Base-by-base conservation (phyloP, 2,329 filamentous ascomycete species). In the Blastomyces gilchristii region DNA sequence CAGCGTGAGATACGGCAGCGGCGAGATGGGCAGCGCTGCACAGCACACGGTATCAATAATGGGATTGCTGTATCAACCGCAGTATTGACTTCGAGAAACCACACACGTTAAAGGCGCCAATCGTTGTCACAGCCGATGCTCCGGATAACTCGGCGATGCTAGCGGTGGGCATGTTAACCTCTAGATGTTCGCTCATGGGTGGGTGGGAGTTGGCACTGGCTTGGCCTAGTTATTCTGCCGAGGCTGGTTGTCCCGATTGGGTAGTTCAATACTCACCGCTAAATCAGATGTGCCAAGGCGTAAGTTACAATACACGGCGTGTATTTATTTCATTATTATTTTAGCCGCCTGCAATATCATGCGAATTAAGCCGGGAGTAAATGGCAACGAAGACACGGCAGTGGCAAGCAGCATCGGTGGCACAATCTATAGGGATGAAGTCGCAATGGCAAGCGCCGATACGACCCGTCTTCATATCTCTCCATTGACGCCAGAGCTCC, bases 381-480 rank as follows among this genome's bases (percentile, higher is more conserved):
- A 57, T 39, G 43, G 11, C 39, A 22, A 47, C 25, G 11, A 60
- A 47, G 61, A 64, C 50, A 50, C n/a, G 39, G n/a, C n/a, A 6
- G 49, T 28, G 49, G 22, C 49, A 52, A 37, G 49, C 25, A 28
- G 49, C 14, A 52, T 31, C 39, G 22, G 18, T 16, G 37, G n/a
- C 34, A 37, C 25, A 50, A 12, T 47, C 3, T 54, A 39, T 45
- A 49, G 11, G 14, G 18, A 57, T 53, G 41, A 50, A 22, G 65
- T 65, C 63, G 67, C 69, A 66, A 77, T 76, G 75, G 72, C 70
- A 62, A 50, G 50, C 37, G 66, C 68, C 28, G 65, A 67, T 54
- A 72, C 66, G 16, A 77, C 72, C 62, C 84, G 91, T 69, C 83
- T 99, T 61, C 91, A 99, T 77, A 94, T 99, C 69, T 88, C 90